Base-by-base conservation (phyloP, 139 green algal species). In the Coccomyxa sp. region DNA sequence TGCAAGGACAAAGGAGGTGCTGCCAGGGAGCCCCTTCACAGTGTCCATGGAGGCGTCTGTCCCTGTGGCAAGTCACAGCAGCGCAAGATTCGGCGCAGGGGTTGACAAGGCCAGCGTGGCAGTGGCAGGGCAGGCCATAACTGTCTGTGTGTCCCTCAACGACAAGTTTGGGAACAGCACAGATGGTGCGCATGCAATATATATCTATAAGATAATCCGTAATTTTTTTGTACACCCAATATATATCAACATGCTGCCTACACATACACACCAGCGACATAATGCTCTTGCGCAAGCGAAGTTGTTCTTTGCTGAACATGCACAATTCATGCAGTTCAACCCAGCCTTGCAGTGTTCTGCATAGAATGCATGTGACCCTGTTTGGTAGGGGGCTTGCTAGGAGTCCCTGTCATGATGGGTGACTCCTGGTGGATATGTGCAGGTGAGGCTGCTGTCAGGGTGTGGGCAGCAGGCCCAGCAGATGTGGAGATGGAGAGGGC, bases 121-220 rank as follows among this genome's bases (percentile, higher is more conserved):
- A 18, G 79, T 59, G 13, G 79, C 45, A 16, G 45, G 66, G 30
- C 59, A 31, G 59, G 13, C 67, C 0, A 18, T 77, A 30, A 32
- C 21, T 12, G 27, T 82, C 14, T 18, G 13, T 13, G 58, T 77
- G 28, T 17, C 28, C 14, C 60, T 82, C 30, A 58, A 59, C 10
- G 79, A 82, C 60, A 16, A 30, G 12, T 77, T 58, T 60, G 79
- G 79, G 28, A 82, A 82, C 79, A 51, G 38, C 38, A 51, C 38
- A 51, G 38, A 51, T 51, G 38, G 38, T 51, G 38, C 38, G 38
- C 38, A 51, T 51, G 38, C 38, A 51, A 51, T 51, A 7, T n/a
- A n/a, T n/a, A n/a, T n/a, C n/a, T n/a, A n/a, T n/a, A n/a, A n/a
- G n/a, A n/a, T n/a, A n/a, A n/a, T n/a, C n/a, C n/a, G n/a, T n/a